Conservation (phyloP, 805 yeast species). For the Pichia kluyveri region DNA sequence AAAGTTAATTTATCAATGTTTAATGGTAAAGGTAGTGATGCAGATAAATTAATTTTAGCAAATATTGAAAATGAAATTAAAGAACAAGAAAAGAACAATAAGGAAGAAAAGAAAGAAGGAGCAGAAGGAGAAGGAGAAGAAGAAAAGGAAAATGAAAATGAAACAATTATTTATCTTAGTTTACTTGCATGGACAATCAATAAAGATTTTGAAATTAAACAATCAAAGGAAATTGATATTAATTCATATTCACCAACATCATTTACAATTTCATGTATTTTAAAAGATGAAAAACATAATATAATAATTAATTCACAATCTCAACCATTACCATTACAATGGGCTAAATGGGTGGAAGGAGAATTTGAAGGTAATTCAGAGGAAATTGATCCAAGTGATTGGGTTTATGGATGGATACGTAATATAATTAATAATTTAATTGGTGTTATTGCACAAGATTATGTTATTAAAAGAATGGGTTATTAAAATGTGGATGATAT, state of each 20-base stretch:
- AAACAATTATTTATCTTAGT: conserved; percentile 26
- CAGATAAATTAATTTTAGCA: conserved; percentile 81
- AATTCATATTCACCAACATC: conserved; percentile 42
- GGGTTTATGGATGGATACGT: conserved; percentile 75
- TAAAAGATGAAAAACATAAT: conserved; percentile 72
- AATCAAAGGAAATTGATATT: conserved; percentile 28
- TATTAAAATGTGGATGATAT: conserved; percentile 20
- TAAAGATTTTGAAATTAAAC: conserved; percentile 12
- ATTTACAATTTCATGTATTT: conserved; percentile 66
- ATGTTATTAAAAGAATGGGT: conserved; percentile 88
- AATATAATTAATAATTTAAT: conserved; percentile 71
- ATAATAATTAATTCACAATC: conserved; percentile 69
- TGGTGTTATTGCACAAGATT: conserved; percentile 84
- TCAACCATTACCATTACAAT: conserved; percentile 81
- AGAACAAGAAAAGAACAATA: conserved; percentile 32
- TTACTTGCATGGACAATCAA: conserved; percentile 23
- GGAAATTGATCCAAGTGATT: conserved; percentile 57
- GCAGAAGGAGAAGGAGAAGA: neutral
- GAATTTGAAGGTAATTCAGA: conserved; percentile 17
- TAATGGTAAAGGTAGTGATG: conserved; percentile 70
- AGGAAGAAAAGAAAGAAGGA: conserved; percentile 16
- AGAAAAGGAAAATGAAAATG: conserved; percentile 7
- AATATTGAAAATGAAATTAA: conserved; percentile 58
- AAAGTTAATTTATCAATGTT: conserved; percentile 53
- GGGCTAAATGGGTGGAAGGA: conserved; percentile 83